Base-by-base conservation (phyloP, 2,329 filamentous ascomycete genomes). In the Capronia americana region DNA sequence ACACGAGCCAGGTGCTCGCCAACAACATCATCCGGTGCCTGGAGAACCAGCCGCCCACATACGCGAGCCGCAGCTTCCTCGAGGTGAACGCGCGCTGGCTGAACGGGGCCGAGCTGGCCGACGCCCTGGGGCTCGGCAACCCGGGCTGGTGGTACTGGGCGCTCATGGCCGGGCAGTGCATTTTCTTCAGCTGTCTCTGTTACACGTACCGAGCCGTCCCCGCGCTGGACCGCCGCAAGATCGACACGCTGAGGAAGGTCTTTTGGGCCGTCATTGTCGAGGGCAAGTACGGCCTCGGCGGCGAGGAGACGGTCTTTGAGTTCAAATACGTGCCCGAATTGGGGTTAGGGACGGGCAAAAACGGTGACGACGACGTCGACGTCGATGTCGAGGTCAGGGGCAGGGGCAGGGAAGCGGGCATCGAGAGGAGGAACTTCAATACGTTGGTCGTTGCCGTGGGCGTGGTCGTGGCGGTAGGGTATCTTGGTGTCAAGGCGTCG, bases 1-100 rank as follows among this genome's bases (percentile, higher is more conserved):
- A 44, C 38, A 90, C 85, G 23, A 89, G 86, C 0, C 83, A 83
- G 54, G 81, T 88, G 6, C 81, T 94, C 28, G 90, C 90, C 2
- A 90, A 90, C 76, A 94, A 93, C 74, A 90, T 93, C 73, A 88
- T 94, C 71, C 83, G 86, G 3, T 85, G 86, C 2, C 81, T 93
- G n/a, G 83, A 89, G 71, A 82, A 84, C 57, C 85, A 87, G 48
- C 86, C 90, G 0, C 91, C 91, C 0, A 83, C 86, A 0, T 89
- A 87, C 70, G 84, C 88, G 0, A 88, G 87, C 1, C 83, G 85
- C 5, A 85, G 87, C 55, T 91, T 92, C 75, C 82, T 93, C 60
- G 83, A 86, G 57, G 91, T 90, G 0, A 85, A 86, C 74, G 86
- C 87, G 4, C 83, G 90, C 65, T 90, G 88, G 83, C 81, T 93